Evolutionary conservation across 208 protist genomes (phyloP), one percentile per base, ranked within the genome.

Genomic region (Tritrichomonas foetus): DNA sequence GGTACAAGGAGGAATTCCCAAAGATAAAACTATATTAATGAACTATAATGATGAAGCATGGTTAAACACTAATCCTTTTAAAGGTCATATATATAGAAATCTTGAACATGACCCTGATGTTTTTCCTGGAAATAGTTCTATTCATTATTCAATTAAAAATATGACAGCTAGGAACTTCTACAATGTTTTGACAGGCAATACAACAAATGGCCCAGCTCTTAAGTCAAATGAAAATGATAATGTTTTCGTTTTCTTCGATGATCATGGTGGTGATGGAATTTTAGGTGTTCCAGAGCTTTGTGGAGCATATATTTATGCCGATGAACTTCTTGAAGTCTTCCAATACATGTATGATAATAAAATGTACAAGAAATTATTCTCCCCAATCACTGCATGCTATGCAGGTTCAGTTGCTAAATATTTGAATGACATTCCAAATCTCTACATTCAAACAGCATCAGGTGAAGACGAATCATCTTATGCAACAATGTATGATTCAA

Each of bases 241-340:
- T 39, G 78, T 89, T 20, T 53, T 89, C 16, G 27, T 89, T 14
- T 89, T 57, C 78, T 89, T 57, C 47, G 78, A 89, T 89, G 39
- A 89, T 47, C 78, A 89, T 39, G 78, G 78, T 53, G 78, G 78
- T 57, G 27, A n/a, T 20, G 78, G 78, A 8, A 57, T 89, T 33
- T 22, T 89, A 11, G 78, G 47, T 27, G 47, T 57, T 89, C 78
- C 78, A 89, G 78, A 53, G 2, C 47, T 22, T 33, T 89, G 47
- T 33, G 47, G 41, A 3, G 47, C 44, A 27, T 89, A 57, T 33
- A 89, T 89, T 27, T 89, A 57, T 50, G 78, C 78, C 20, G 27
- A 61, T 39, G 47, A 89, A 16, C 41, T 89, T 33, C 20, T 33
- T 8, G 0, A 57, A 13, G 20, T 27, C 25, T 57, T 89, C 47